Evolutionary conservation across 2,329 filamentous ascomycete genomes (phyloP), one percentile per base, ranked within the genome.

Genomic region (Kalmusia sp.): DNA sequence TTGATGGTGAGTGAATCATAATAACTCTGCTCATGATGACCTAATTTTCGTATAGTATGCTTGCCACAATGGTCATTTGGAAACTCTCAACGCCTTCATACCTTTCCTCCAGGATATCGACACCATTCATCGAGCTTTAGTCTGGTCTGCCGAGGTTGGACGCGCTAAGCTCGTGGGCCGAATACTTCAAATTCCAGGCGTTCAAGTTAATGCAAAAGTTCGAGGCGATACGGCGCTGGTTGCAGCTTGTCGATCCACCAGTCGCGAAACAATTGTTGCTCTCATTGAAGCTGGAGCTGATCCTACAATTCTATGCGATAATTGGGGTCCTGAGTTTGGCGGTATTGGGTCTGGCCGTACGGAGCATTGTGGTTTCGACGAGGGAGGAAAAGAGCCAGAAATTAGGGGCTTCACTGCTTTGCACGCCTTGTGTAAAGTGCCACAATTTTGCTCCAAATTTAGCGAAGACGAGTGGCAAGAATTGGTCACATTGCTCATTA

Each of bases 131-230:
- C 38, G 47, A 3, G 70, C 69, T 1, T 53, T 77, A 22, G 37
- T 15, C 4, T 71, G 64, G 64, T 69, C 73, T 4, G 62, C 63
- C 2, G 37, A 28, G 3, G 9, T 3, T 1, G 55, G 58, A 4
- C 54, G 48, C 12, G 9, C 59, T 4, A 57, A 62, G 4, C 53
- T 71, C 9, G 62, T 74, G 2, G 55, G 59, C 8, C 52, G 60
- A 6, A 54, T 77, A 14, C 60, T 76, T 6, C 49, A 65, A 27
- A 54, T 71, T 51, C 64, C 73, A 5, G 63, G 61, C 6, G 54
- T 74, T 6, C 58, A 77, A 44, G 53, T 73, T 9, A 74, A 77
- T 27, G 57, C 58, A 17, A 62, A 39, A 12, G 31, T 61, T 1
- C 17, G 17, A 0, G 57, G 58, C 1, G 28, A 64, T 6, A 69